Evolutionary conservation across 345 rosid genomes (phyloP), one percentile per base, ranked within the genome.

Genomic region (Euphorbia lathyris): DNA sequence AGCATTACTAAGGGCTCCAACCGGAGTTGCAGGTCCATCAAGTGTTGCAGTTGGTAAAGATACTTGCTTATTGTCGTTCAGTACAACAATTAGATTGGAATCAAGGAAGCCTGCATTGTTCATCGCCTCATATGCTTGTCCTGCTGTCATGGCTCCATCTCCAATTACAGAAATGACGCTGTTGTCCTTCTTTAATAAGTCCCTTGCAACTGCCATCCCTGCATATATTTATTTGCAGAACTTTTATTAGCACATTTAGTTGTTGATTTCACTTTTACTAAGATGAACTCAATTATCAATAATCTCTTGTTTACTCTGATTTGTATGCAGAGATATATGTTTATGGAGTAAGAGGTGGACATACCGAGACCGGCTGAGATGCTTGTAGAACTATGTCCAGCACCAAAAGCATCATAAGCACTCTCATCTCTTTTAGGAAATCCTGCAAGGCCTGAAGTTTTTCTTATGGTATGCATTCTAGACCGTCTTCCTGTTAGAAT

Each of bases 61-160:
- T 13, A 88, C 93, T 74, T 88, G 93, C 77, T 83, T 88, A 62
- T 88, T 88, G 82, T 88, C 90, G 36, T 88, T 88, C 71, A 88
- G 53, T 40, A 88, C 75, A 20, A 84, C 79, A 30, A 88, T 86
- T 4, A 88, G 70, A 71, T 86, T 88, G 25, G 88, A 5, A 61
- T 88, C 93, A 22, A 88, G 85, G 32, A 77, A 88, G 9, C 93
- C 90, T 25, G 90, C 89, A 53, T 88, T 88, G 74, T 88, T 88
- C 93, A 88, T 79, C 4, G 93, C 93, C 66, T 88, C 93, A 2
- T 85, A 88, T 40, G 93, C 93, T 69, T 86, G 89, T 45, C 93
- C 93, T 25, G 90, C 93, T 20, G 90, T 88, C 93, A 88, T 86
- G 60, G 93, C 90, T 61, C 93, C 93, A 72, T 88, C 93, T 72